A percentile compares a stretch with the other conserved stretches of the same genome.
These are phyloP conservation scores for Calonectria ilicicola DNA, from an alignment of 2,329 filamentous ascomycete species.

Conservation along the genomic window DNA sequence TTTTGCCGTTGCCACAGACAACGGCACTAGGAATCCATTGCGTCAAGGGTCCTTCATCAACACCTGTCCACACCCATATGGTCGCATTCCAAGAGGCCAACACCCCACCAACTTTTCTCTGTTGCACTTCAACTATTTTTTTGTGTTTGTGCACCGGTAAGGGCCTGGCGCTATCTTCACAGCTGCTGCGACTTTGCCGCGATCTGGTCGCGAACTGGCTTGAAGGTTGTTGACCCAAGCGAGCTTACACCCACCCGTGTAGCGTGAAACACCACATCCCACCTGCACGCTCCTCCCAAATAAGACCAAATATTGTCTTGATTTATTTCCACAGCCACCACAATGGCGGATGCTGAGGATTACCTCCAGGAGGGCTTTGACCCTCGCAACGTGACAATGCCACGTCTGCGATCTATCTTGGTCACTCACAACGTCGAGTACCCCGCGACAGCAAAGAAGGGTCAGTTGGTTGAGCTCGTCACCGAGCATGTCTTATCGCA, in stretches of 20 bases:
- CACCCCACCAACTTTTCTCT: constrained; percentile 35
- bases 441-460: constrained; percentile 91
- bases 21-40: constrained; percentile 46
- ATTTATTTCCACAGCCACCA: constrained; percentile 31
- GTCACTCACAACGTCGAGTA: constrained; percentile 90
- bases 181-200: neutral
- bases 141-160: constrained; percentile 2
- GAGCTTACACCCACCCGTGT: constrained; percentile 20
- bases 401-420: constrained; percentile 89
- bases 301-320: constrained; percentile 4
- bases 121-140: constrained; percentile 13
- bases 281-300: constrained; percentile 20
- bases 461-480: constrained; percentile 87
- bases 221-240: constrained; percentile 25
- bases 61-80: constrained; percentile 34
- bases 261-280: constrained; percentile 33
- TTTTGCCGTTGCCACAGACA: constrained; percentile 55
- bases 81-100: constrained; percentile 32
- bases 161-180: neutral
- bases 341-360: constrained; percentile 77
- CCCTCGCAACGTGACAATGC: constrained; percentile 84
- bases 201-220: neutral
- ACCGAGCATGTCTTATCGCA: constrained; percentile 82
- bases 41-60: constrained; percentile 49
- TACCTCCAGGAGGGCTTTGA: constrained; percentile 93